Percentiles rank a stretch among this genome's conserved stretches.
Evolutionary conservation across 1,284 basidiomycete genomes (phyloP).

Genomic region (Rhodotorula mucilaginosa): DNA sequence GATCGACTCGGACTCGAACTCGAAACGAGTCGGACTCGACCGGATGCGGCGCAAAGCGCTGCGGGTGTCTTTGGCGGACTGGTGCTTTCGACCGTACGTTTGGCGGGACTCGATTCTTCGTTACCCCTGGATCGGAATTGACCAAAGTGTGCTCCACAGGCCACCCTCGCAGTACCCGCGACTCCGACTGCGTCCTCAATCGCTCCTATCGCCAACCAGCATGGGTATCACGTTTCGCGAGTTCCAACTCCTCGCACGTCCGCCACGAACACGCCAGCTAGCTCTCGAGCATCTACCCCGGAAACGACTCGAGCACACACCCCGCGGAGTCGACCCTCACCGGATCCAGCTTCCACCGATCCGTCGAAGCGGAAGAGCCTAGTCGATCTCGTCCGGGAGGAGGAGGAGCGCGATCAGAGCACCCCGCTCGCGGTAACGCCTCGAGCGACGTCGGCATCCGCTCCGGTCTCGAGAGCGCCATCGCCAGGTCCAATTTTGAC

Average conservation of each 20-base stretch:
- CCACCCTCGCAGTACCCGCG: constrained; percentile 50
- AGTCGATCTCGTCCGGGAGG: constrained; percentile 29
- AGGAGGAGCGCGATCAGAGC: constrained; percentile 7
- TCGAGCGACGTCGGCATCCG: neutral
- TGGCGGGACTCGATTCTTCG: neutral
- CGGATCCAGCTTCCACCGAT: neutral
- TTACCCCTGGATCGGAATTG: no score
- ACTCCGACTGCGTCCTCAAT: constrained; percentile 59
- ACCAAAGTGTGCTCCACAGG: constrained; percentile 37
- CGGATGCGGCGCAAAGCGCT: constrained; percentile 57
- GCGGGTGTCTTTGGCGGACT: constrained; percentile 72
- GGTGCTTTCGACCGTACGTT: constrained; percentile 60
- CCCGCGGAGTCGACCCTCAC: neutral
- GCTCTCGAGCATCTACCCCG: neutral
- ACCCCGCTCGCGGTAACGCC: no score
- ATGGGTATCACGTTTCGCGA: constrained; percentile 66
- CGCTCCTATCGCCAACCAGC: constrained; percentile 63
- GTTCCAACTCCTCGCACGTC: neutral
- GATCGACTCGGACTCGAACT: constrained; percentile 28
- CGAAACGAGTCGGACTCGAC: constrained; percentile 50
- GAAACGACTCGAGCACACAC: neutral
- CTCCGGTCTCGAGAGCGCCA: neutral
- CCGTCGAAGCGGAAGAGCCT: constrained; percentile 17
- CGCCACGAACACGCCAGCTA: neutral
- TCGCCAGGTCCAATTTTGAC: neutral